Percentiles rank a stretch among this genome's conserved stretches.
Evolutionary conservation across 441 rosid genomes (phyloP).

Genomic region (Erodium texanum): DNA sequence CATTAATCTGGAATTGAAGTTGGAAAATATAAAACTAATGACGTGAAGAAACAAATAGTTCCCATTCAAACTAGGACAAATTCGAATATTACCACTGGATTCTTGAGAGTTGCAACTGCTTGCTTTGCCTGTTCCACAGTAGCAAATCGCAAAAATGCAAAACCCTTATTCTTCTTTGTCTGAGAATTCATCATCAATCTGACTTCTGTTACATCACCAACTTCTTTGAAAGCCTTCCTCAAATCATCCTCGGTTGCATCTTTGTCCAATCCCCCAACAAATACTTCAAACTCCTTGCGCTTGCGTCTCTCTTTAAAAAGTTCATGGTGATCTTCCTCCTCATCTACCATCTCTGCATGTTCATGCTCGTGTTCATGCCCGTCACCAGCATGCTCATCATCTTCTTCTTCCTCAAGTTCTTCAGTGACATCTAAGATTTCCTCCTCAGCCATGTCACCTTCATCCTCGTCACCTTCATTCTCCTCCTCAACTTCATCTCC

Average conservation of each 20-base stretch:
- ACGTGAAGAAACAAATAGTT: slow-evolving; percentile 20
- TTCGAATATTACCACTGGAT: slow-evolving; percentile 69
- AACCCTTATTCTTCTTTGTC: slow-evolving; percentile 90
- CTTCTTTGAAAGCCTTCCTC: slow-evolving; percentile 62
- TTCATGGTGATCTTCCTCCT: slow-evolving; percentile 66
- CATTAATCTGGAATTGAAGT: slow-evolving; percentile 73
- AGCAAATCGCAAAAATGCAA: slow-evolving; percentile 93
- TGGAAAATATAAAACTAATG: slow-evolving; percentile 26
- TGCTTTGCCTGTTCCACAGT: slow-evolving; percentile 81
- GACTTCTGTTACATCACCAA: slow-evolving; percentile 75
- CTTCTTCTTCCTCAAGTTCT: slow-evolving; percentile 57
- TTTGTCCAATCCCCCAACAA: slow-evolving; percentile 90
- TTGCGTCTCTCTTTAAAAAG: slow-evolving; percentile 76
- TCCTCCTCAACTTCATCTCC: slow-evolving; percentile 57
- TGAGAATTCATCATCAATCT: slow-evolving; percentile 84
- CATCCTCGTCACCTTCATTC: slow-evolving; percentile 25
- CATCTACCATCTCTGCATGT: slow-evolving; percentile 53
- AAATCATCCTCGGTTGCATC: slow-evolving; percentile 76
- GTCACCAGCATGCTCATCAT: slow-evolving; percentile 45
- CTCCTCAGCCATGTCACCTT: slow-evolving; percentile 56
- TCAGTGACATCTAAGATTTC: slow-evolving; percentile 60
- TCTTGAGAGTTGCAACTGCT: slow-evolving; percentile 73
- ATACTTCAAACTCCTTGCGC: slow-evolving; percentile 92
- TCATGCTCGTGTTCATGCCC: slow-evolving; percentile 22
- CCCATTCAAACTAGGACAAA: slow-evolving; percentile 26